These are phyloP conservation scores for Dryadomyces quercivorus DNA, from an alignment of 2,329 filamentous ascomycete species.

Conservation along the genomic window DNA sequence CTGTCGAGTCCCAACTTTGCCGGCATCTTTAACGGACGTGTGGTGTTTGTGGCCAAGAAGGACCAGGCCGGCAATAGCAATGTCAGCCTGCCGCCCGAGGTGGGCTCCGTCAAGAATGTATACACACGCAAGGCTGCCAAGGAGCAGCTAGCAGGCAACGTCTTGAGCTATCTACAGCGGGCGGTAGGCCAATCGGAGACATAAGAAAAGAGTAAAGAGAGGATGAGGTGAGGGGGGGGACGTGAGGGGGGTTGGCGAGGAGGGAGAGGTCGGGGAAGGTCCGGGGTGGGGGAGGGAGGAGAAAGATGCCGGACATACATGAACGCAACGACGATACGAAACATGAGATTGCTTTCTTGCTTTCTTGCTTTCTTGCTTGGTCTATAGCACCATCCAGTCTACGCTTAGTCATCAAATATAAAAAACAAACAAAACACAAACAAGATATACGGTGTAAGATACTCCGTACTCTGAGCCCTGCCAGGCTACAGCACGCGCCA, in stretches of 20 bases:
- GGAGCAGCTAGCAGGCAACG: constrained; percentile 25
- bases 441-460: no score
- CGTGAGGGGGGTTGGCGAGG: neutral
- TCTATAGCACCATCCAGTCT: no score
- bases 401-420: no score
- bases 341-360: no score
- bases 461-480: neutral
- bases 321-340: no score
- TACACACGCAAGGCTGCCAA: constrained; percentile 23
- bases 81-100: constrained; percentile 17
- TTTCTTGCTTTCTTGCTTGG: no score
- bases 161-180: constrained; percentile 23
- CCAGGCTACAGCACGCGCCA: constrained; percentile 27
- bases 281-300: no score
- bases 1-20: neutral
- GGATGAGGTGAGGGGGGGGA: neutral
- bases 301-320: no score
- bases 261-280: neutral
- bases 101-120: constrained; percentile 22
- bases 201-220: no score
- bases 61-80: no score
- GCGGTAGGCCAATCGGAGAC: no score
- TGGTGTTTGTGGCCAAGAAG: constrained; percentile 19
- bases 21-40: constrained; percentile 23
- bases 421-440: no score